These are phyloP conservation scores for Fomitopsis palustris DNA, from an alignment of 1,284 basidiomycete species.

Conservation along the genomic window DNA sequence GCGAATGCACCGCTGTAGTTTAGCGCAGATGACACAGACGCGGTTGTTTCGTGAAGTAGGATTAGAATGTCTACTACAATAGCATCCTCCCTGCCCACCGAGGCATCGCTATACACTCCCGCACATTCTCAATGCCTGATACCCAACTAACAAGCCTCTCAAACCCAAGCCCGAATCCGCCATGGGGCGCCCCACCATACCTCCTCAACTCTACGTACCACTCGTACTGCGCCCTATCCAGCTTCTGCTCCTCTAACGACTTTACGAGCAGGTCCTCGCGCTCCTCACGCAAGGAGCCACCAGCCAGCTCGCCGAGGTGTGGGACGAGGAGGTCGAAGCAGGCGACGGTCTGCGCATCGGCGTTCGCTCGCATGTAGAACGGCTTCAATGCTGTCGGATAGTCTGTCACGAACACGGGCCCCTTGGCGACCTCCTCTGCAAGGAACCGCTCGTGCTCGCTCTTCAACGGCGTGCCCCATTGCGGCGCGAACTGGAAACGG, in stretches of 20 bases:
- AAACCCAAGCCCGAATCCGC: conserved; percentile 92
- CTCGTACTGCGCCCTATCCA: conserved; percentile 56
- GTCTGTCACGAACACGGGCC: conserved; percentile 89
- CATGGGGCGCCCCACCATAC: conserved; percentile 84
- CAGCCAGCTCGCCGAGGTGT: conserved; percentile 84
- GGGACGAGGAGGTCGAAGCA: conserved; percentile 96
- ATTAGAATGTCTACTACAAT: conserved; percentile 32
- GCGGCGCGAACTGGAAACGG: conserved; percentile 55
- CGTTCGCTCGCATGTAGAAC: conserved; percentile 90
- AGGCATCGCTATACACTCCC: conserved; percentile 89
- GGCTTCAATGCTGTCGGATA: conserved; percentile 86
- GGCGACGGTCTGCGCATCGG: conserved; percentile 63
- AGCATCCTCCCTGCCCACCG: conserved; percentile 82
- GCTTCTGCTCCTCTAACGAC: conserved; percentile 48
- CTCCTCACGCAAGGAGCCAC: conserved; percentile 91
- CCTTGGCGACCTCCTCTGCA: conserved; percentile 58
- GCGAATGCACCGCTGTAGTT: no score
- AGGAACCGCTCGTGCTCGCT: conserved; percentile 95
- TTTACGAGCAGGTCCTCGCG: conserved; percentile 52
- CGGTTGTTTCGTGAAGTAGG: background rate
- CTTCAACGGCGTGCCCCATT: conserved; percentile 72
- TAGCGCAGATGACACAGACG: background rate
- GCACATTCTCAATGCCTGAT: conserved; percentile 79
- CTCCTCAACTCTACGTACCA: conserved; percentile 87
- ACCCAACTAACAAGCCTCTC: conserved; percentile 86